phyloP scores from a whole-genome alignment of 345 rosid species.

The Citrus reticulata region DNA sequence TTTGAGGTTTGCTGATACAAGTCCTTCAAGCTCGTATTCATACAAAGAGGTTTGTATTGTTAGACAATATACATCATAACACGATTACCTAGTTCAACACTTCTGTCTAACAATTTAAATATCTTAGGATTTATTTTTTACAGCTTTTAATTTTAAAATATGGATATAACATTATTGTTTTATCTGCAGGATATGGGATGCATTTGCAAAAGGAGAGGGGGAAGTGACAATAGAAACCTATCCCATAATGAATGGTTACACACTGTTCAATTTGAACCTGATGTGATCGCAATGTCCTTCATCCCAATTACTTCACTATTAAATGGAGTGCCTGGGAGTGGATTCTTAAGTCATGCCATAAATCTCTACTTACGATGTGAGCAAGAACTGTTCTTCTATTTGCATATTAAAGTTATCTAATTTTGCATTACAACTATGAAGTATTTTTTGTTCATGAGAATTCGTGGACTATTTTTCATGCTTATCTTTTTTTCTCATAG shows the following conservation, averaged over 20 bases:
- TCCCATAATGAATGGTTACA: constrained; percentile 85
- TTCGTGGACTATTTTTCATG: background rate
- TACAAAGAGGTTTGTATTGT: constrained; percentile 66
- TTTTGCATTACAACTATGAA: background rate
- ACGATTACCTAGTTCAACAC: constrained; percentile 8
- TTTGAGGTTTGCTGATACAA: constrained; percentile 65
- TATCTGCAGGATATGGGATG: constrained; percentile 60
- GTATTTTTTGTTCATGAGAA: background rate
- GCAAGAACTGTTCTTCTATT: constrained; percentile 17
- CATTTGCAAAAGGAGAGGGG: constrained; percentile 90
- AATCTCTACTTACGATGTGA: constrained; percentile 93
- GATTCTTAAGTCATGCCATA: constrained; percentile 95
- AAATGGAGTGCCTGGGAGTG: constrained; percentile 91
- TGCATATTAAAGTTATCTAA: constrained; percentile 10
- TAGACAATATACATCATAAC: background rate
- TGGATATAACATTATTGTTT: constrained; percentile 6
- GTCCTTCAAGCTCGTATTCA: constrained; percentile 73
- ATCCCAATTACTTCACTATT: constrained; percentile 88
- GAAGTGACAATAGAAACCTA: constrained; percentile 54
- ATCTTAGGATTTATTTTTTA: background rate
- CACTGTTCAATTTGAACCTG: constrained; percentile 87
- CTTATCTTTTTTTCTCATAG: background rate
- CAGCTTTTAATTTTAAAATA: background rate
- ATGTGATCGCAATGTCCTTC: constrained; percentile 86
- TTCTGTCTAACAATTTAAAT: background rate